phyloP scores from a whole-genome alignment of 495 filamentous ascomycete species.

The Penicillium bovifimosum region DNA sequence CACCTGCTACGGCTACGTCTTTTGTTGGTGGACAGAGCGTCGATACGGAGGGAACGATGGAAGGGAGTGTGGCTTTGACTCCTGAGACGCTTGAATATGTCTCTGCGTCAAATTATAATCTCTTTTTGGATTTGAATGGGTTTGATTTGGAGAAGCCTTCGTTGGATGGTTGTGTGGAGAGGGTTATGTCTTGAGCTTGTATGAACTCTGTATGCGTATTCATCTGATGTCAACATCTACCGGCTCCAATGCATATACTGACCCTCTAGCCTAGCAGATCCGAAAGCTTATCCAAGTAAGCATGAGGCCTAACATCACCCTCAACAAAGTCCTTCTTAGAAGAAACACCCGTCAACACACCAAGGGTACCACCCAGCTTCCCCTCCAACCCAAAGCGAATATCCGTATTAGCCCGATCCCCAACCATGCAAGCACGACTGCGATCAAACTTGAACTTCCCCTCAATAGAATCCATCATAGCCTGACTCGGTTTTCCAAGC shows the following conservation, averaged over 20 bases:
- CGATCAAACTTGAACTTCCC: conserved; percentile 89
- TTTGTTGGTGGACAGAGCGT: not conserved
- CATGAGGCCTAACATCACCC: conserved; percentile 62
- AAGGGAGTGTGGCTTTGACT: not conserved
- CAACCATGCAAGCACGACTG: conserved; percentile 87
- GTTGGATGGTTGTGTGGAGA: not conserved
- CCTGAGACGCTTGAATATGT: not conserved
- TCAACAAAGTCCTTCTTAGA: conserved; percentile 77
- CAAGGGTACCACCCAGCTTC: conserved; percentile 82
- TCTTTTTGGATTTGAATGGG: not conserved
- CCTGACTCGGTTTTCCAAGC: conserved; percentile 91
- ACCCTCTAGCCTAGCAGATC: conserved; percentile 53
- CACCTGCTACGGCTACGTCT: not conserved
- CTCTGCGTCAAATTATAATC: not conserved
- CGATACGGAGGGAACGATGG: not conserved
- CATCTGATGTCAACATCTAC: not conserved
- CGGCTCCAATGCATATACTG: not conserved
- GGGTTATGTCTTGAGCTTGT: not conserved
- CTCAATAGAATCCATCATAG: conserved; percentile 99
- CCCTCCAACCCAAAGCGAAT: conserved; percentile 94
- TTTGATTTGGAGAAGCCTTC: not conserved
- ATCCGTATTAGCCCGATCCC: conserved; percentile 90
- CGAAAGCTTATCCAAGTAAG: conserved; percentile 75
- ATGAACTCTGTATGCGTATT: not conserved
- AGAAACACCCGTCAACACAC: conserved; percentile 84